Conservation (phyloP, 2,329 filamentous ascomycete species). For the Paracamarosporium sp. region DNA sequence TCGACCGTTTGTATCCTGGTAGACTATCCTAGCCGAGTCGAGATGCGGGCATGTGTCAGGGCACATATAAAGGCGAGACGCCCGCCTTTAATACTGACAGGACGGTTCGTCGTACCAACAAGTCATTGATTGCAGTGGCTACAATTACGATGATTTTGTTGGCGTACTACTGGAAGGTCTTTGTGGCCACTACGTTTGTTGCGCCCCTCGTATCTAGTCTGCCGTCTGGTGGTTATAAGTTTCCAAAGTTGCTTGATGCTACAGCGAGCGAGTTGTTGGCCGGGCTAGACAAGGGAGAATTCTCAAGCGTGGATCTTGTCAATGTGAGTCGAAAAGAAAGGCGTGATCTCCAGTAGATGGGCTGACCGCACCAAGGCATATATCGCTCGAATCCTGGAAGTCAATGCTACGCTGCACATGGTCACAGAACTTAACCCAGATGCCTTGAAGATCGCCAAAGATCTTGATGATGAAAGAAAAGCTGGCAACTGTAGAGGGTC, state of each 20-base stretch:
- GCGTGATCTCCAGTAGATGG: background rate
- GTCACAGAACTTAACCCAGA: slow-evolving; percentile 65
- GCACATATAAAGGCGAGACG: slow-evolving; percentile 4
- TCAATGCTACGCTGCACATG: slow-evolving; percentile 60
- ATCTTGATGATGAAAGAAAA: slow-evolving; percentile 57
- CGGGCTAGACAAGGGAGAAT: slow-evolving; percentile 58
- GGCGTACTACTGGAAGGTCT: slow-evolving; percentile 11
- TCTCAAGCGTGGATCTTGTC: slow-evolving; percentile 65
- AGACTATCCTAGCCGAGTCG: background rate
- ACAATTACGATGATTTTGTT: slow-evolving; percentile 11
- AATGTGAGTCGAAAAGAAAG: slow-evolving; percentile 18
- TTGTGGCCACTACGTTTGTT: slow-evolving; percentile 29
- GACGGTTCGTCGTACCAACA: background rate
- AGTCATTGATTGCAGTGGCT: background rate
- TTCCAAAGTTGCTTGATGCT: slow-evolving; percentile 57
- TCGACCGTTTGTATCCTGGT: slow-evolving; percentile 4
- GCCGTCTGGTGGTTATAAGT: slow-evolving; percentile 4
- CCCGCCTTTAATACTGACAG: background rate
- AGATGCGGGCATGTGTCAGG: slow-evolving; percentile 1
- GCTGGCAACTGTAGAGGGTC: slow-evolving; percentile 56
- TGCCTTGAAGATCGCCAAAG: slow-evolving; percentile 56
- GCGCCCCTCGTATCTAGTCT: slow-evolving; percentile 15
- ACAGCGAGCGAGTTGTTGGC: slow-evolving; percentile 58
- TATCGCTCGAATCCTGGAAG: slow-evolving; percentile 57
- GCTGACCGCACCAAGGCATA: slow-evolving; percentile 51